Conservation (phyloP, 768 basidiomycete genomes). For the Mycena chlorophos region DNA sequence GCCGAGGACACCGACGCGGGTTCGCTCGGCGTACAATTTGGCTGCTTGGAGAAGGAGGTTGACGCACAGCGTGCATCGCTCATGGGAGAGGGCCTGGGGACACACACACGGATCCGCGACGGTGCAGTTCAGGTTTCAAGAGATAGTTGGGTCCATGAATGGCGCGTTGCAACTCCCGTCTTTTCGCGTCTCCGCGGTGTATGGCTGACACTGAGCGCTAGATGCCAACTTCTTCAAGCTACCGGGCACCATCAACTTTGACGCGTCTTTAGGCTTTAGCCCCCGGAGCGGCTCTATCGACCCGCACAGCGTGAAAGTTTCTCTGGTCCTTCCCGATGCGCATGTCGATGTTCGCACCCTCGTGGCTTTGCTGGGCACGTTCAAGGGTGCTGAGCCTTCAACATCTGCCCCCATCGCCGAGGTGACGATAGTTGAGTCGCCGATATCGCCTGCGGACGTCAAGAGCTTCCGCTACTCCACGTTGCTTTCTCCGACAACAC, state of each 20-base stretch:
- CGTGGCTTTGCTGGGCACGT: slow-evolving; percentile 10
- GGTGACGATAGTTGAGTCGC: background rate
- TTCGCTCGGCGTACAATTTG: slow-evolving; percentile 45
- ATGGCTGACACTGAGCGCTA: background rate
- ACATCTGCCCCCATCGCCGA: slow-evolving; percentile 3
- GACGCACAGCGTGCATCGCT: slow-evolving; percentile 57
- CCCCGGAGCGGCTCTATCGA: slow-evolving; percentile 16
- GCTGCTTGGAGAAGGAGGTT: slow-evolving; percentile 66
- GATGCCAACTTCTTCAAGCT: slow-evolving; percentile 14
- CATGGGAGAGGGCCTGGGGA: slow-evolving; percentile 71
- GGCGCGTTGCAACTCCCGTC: slow-evolving; percentile 10
- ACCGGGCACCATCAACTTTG: slow-evolving; percentile 19
- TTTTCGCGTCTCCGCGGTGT: background rate
- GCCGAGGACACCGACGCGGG: slow-evolving; percentile 22
- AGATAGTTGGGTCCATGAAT: slow-evolving; percentile 46
- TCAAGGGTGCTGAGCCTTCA: slow-evolving; percentile 7
- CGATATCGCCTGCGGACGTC: slow-evolving; percentile 5
- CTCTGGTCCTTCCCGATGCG: slow-evolving; percentile 12
- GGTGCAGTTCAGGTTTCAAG: slow-evolving; percentile 49
- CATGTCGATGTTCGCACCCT: slow-evolving; percentile 15
- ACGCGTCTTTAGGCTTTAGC: slow-evolving; percentile 17
- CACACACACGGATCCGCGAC: slow-evolving; percentile 57
- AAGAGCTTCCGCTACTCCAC: slow-evolving; percentile 12
- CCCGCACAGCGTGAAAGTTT: slow-evolving; percentile 16
- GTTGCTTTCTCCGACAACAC: slow-evolving; percentile 26